Evolutionary conservation across 371 early-diverging fungal species (phyloP).

Genomic region (Syncephalastrum racemosum): DNA sequence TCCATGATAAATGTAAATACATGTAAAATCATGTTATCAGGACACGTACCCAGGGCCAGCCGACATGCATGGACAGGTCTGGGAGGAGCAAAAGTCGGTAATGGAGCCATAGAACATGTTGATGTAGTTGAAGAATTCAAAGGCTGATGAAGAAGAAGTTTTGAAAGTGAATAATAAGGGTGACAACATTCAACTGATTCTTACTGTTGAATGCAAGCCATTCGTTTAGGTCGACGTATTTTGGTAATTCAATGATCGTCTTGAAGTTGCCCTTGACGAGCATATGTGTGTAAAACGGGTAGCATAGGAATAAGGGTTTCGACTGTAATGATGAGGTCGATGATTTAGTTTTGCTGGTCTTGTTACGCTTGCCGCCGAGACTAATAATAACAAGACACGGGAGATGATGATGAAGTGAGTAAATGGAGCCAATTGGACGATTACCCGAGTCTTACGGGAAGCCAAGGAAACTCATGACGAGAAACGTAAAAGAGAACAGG

Average conservation of each 20-base stretch:
- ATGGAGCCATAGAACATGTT: slow-evolving; percentile 91
- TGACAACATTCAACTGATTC: neutral
- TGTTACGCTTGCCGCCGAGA: slow-evolving; percentile 40
- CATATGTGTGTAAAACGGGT: slow-evolving; percentile 75
- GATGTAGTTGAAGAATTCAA: slow-evolving; percentile 94
- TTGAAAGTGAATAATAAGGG: neutral
- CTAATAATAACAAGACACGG: slow-evolving; percentile 17
- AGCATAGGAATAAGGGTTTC: slow-evolving; percentile 75
- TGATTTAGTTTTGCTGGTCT: slow-evolving; percentile 47
- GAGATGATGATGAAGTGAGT: slow-evolving; percentile 2
- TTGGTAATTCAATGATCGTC: slow-evolving; percentile 85
- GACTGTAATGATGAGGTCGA: slow-evolving; percentile 26
- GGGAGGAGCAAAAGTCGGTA: slow-evolving; percentile 85
- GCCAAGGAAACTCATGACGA: slow-evolving; percentile 36
- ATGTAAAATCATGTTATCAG: neutral
- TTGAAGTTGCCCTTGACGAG: slow-evolving; percentile 91
- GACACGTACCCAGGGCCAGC: slow-evolving; percentile 75
- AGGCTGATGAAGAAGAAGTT: slow-evolving; percentile 43
- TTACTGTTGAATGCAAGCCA: slow-evolving; percentile 93
- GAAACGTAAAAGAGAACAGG: neutral
- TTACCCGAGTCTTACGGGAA: slow-evolving; percentile 24
- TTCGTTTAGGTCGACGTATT: slow-evolving; percentile 89
- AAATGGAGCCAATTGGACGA: slow-evolving; percentile 13
- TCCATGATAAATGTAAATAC: slow-evolving; percentile 7
- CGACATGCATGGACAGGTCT: slow-evolving; percentile 84